phyloP scores from a whole-genome alignment of 2,329 filamentous ascomycete species.

The Ambrosiella xylebori region DNA sequence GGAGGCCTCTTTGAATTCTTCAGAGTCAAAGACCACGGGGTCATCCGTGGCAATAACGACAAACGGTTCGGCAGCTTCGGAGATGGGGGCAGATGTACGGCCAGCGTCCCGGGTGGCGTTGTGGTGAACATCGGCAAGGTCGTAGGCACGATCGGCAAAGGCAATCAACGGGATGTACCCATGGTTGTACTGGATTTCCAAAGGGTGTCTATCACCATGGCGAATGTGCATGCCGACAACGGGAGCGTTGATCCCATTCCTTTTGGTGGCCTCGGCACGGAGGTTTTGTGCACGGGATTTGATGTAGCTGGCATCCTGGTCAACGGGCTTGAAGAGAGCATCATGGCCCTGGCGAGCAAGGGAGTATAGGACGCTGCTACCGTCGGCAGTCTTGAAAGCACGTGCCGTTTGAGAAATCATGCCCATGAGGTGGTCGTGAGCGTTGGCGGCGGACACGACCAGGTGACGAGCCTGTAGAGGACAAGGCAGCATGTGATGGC shows the following conservation, averaged over 20 bases:
- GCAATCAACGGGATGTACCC: constrained; percentile 61
- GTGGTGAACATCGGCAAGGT: constrained; percentile 33
- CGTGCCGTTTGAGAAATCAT: constrained; percentile 24
- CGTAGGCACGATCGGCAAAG: constrained; percentile 44
- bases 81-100: constrained; percentile 15
- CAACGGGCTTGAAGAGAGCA: constrained; percentile 51
- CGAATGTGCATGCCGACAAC: constrained; percentile 61
- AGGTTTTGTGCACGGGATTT: constrained; percentile 30
- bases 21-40: constrained; percentile 50
- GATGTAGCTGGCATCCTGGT: constrained; percentile 50
- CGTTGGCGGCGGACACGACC: constrained; percentile 53
- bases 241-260: constrained; percentile 28
- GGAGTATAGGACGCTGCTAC: constrained; percentile 45
- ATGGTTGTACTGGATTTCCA: constrained; percentile 57
- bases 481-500: constrained; percentile 61
- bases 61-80: constrained; percentile 23
- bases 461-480: constrained; percentile 61
- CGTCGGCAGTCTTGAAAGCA: constrained; percentile 22
- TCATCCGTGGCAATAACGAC: constrained; percentile 64
- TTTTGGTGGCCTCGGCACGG: constrained; percentile 18
- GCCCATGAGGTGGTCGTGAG: constrained; percentile 31
- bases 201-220: constrained; percentile 60
- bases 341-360: constrained; percentile 56
- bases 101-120: constrained; percentile 23
- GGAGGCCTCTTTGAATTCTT: constrained; percentile 40